Evolutionary conservation across 23 red algal genomes (phyloP).

Genomic region (Gracilaria gracilis): DNA sequence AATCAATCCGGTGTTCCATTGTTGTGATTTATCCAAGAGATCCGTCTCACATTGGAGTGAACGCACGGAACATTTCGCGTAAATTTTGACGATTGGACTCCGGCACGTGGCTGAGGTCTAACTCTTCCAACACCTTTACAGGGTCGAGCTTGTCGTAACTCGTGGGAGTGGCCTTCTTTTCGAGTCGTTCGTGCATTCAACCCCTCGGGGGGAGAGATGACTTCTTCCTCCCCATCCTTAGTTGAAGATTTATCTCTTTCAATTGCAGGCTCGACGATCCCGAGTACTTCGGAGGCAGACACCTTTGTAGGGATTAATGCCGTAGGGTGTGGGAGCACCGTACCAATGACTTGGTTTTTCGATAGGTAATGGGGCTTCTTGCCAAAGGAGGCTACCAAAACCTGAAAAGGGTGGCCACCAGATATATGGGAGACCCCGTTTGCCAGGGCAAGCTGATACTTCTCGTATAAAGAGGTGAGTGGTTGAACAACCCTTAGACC

Average conservation of each 20-base stretch:
- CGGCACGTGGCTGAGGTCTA: conserved; percentile 4
- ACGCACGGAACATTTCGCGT: neutral
- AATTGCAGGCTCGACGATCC: too few species aligned
- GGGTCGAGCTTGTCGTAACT: neutral
- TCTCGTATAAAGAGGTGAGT: neutral
- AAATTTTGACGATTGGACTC: neutral
- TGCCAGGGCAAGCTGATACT: neutral
- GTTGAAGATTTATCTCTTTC: too few species aligned
- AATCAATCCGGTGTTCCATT: neutral
- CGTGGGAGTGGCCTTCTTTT: neutral
- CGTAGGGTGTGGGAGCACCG: neutral
- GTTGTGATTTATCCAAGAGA: neutral
- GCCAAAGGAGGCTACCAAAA: neutral
- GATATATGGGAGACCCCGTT: neutral
- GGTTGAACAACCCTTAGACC: too few species aligned
- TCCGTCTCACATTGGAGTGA: conserved; percentile 11
- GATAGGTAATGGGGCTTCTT: neutral
- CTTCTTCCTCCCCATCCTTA: too few species aligned
- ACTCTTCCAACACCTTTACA: neutral
- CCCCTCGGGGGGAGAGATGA: too few species aligned
- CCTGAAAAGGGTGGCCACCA: neutral
- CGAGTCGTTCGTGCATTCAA: neutral
- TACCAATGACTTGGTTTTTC: neutral
- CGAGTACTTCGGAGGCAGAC: too few species aligned
- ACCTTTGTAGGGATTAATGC: too few species aligned